A percentile compares a stretch with the other conserved stretches of the same genome.
These are phyloP conservation scores for Dipteronia dyeriana DNA, from an alignment of 345 rosid species.

Conservation along the genomic window DNA sequence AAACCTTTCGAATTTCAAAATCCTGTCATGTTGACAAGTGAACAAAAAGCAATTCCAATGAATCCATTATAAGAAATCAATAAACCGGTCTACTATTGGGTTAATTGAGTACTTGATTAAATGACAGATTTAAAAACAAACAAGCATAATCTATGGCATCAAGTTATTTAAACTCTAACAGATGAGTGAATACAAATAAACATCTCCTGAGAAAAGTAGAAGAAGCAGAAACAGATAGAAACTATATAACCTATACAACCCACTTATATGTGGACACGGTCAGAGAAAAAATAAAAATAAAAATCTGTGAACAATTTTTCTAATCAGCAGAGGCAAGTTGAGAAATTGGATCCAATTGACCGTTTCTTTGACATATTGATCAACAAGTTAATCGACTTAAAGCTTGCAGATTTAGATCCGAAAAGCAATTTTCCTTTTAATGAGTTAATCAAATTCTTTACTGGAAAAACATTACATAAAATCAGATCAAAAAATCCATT, in stretches of 20 bases:
- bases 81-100: not conserved
- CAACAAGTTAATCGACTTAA: no score
- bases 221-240: no score
- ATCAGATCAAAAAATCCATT: not conserved
- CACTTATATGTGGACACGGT: no score
- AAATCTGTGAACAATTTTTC: no score
- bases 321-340: no score
- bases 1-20: slow-evolving; percentile 2
- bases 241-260: no score
- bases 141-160: not conserved
- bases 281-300: no score
- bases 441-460: not conserved
- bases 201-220: no score
- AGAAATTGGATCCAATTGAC: no score
- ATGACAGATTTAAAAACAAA: slow-evolving; percentile 4
- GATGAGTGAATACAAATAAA: not conserved
- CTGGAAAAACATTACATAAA: not conserved
- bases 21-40: slow-evolving; percentile 5
- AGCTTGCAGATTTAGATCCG: not conserved
- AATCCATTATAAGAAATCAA: slow-evolving; percentile 14
- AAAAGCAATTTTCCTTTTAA: not conserved
- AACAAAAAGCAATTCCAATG: not conserved
- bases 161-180: not conserved
- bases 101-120: not conserved
- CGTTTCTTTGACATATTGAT: no score